Conservation (phyloP, 495 filamentous ascomycete species). For the Xylaria curta region DNA sequence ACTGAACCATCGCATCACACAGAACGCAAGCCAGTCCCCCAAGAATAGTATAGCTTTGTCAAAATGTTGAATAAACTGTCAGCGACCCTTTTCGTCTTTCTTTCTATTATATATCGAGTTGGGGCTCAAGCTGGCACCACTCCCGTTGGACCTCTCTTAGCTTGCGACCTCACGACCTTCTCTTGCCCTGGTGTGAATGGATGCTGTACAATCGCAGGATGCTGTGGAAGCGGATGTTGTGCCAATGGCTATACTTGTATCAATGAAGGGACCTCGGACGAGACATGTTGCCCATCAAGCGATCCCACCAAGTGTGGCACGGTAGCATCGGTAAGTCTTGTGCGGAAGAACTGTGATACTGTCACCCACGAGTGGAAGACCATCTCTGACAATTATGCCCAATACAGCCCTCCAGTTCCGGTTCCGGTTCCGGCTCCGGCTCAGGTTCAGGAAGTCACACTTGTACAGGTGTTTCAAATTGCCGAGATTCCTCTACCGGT, state of each 20-base stretch:
- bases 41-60: background rate
- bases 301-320: slow-evolving; percentile 14
- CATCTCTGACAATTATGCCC: background rate
- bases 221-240: slow-evolving; percentile 19
- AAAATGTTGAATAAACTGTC: background rate
- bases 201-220: slow-evolving; percentile 7
- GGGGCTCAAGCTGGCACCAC: slow-evolving; percentile 7
- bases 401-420: background rate
- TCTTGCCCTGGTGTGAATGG: slow-evolving; percentile 4
- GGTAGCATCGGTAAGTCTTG: background rate
- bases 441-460: slow-evolving; percentile 8
- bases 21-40: background rate
- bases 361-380: background rate
- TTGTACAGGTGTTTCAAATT: slow-evolving; percentile 2
- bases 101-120: background rate
- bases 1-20: background rate
- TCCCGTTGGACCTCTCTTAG: slow-evolving; percentile 7
- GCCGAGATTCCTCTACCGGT: slow-evolving; percentile 10
- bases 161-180: slow-evolving; percentile 1
- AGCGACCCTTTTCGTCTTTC: background rate
- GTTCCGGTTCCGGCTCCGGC: background rate
- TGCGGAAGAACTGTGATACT: background rate
- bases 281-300: slow-evolving; percentile 9
- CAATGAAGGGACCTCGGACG: slow-evolving; percentile 13
- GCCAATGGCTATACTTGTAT: slow-evolving; percentile 4